Percentiles rank a stretch among this genome's conserved stretches.
Evolutionary conservation across 1,139 yeast genomes (phyloP).

Genomic region (Yamadazyma buinensis): DNA sequence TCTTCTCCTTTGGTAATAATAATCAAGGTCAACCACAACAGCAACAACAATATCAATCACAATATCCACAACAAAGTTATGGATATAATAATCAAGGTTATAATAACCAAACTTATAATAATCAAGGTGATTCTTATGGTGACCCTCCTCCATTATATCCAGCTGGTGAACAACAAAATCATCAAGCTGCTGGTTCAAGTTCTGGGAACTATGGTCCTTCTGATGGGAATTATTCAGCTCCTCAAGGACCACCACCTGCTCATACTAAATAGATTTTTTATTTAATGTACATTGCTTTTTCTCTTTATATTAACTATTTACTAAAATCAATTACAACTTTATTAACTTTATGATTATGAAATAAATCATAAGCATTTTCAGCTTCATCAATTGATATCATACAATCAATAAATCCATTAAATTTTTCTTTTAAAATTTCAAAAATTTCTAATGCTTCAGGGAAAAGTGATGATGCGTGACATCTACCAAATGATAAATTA

Average conservation of each 20-base stretch:
- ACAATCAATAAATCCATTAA: conserved; percentile 47
- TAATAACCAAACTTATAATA: conserved; percentile 2
- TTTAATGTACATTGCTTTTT: too few relatives aligned
- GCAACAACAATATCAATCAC: conserved; percentile 5
- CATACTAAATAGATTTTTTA: conserved; percentile 8
- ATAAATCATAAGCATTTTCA: conserved; percentile 44
- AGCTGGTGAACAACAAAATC: conserved; percentile 3
- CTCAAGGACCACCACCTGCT: conserved; percentile 16
- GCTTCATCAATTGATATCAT: conserved; percentile 43
- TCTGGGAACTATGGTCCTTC: conserved; percentile 3
- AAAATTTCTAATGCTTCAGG: conserved; percentile 51
- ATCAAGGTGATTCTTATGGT: conserved; percentile 7
- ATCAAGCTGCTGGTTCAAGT: neutral
- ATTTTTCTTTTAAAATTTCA: conserved; percentile 39
- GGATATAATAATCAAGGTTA: conserved; percentile 1
- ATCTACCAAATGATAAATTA: conserved; percentile 59
- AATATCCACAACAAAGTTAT: conserved; percentile 4
- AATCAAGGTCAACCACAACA: conserved; percentile 7
- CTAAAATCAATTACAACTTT: conserved; percentile 47
- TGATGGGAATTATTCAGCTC: conserved; percentile 6
- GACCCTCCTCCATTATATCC: conserved; percentile 16
- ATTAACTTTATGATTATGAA: conserved; percentile 52
- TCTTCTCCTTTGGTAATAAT: conserved; percentile 1
- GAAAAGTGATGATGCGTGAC: conserved; percentile 59
- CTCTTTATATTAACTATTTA: too few relatives aligned